Conservation (phyloP, 2,329 filamentous ascomycete genomes). For the Pseudogymnoascus sp. region DNA sequence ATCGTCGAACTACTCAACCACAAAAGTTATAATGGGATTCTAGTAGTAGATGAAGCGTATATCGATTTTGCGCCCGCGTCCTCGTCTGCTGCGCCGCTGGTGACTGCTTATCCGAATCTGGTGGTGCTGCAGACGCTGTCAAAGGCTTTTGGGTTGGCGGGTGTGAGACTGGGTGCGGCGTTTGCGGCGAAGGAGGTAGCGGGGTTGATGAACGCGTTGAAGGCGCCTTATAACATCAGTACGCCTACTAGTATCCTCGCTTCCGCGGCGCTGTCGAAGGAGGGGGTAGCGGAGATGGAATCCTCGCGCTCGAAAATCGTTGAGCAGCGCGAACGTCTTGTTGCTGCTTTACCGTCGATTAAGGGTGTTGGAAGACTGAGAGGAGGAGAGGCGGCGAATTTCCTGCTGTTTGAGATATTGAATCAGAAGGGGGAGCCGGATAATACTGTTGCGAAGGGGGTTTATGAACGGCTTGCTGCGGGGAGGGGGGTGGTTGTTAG, state of each 20-base stretch:
- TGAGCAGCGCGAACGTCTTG: slow-evolving; percentile 67
- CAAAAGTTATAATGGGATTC: slow-evolving; percentile 89
- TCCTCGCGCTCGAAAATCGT: slow-evolving; percentile 64
- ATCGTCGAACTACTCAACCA: slow-evolving; percentile 71
- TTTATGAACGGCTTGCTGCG: slow-evolving; percentile 83
- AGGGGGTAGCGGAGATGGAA: slow-evolving; percentile 68
- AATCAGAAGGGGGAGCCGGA: slow-evolving; percentile 66
- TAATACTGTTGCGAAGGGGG: slow-evolving; percentile 68
- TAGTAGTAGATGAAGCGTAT: slow-evolving; percentile 93
- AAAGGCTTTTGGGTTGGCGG: slow-evolving; percentile 93
- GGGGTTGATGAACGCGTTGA: slow-evolving; percentile 77
- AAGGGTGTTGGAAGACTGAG: slow-evolving; percentile 73
- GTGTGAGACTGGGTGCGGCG: slow-evolving; percentile 81
- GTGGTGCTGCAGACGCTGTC: slow-evolving; percentile 98
- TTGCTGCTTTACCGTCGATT: slow-evolving; percentile 67
- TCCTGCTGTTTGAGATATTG: slow-evolving; percentile 83
- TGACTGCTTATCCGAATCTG: slow-evolving; percentile 85
- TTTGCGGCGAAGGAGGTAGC: slow-evolving; percentile 75
- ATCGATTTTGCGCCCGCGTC: slow-evolving; percentile 82
- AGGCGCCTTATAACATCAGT: slow-evolving; percentile 93
- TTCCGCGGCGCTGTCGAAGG: slow-evolving; percentile 58
- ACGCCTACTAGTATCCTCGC: slow-evolving; percentile 82
- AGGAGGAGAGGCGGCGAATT: slow-evolving; percentile 79
- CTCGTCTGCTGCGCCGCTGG: slow-evolving; percentile 83
- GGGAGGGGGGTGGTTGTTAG: slow-evolving; percentile 83